Evolutionary conservation across 2,329 filamentous ascomycete species (phyloP).

Genomic region (Trichoderma sp.): DNA sequence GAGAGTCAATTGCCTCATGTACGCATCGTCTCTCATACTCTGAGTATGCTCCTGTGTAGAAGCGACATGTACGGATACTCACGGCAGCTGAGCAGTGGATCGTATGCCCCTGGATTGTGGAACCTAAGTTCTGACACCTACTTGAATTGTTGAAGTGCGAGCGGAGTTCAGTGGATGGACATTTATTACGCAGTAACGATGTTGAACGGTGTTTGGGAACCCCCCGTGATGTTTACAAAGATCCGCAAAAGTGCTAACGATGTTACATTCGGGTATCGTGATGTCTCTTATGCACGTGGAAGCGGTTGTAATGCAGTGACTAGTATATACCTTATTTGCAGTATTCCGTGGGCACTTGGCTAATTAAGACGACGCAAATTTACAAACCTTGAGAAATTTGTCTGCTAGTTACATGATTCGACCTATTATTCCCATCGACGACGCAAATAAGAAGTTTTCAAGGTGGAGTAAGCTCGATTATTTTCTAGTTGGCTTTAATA

Average conservation of each 20-base stretch:
- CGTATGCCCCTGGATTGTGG: not conserved
- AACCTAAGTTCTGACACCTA: not conserved
- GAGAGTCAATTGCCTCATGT: not conserved
- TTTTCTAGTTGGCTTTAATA: not conserved
- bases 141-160: not conserved
- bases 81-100: not conserved
- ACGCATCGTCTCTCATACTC: not conserved
- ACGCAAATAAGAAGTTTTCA: not conserved
- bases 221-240: not conserved
- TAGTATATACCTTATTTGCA: not conserved
- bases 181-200: not conserved
- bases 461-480: not conserved
- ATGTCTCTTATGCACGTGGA: not conserved
- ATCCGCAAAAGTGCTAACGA: not conserved
- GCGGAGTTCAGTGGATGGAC: not conserved
- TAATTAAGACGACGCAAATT: not conserved
- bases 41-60: not conserved
- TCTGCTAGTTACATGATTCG: not conserved
- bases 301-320: not conserved
- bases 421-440: not conserved
- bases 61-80: not conserved
- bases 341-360: not conserved
- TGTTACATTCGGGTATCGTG: not conserved
- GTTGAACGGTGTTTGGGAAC: not conserved
- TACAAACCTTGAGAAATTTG: not conserved